phyloP scores from a whole-genome alignment of 352 stramenopile species.

The Phytophthora palmivora region DNA sequence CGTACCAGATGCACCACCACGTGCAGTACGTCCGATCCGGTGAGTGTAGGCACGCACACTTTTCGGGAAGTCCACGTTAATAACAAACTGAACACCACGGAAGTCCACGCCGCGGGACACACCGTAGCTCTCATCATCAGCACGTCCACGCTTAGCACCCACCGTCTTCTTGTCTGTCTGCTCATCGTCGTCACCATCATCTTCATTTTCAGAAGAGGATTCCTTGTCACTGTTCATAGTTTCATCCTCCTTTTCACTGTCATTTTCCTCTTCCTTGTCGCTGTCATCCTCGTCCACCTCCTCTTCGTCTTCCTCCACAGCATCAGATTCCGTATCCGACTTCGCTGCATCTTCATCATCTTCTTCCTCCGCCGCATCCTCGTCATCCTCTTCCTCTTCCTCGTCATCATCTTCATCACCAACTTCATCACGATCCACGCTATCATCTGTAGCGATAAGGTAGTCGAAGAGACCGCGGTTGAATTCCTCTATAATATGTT shows the following conservation, averaged over 20 bases:
- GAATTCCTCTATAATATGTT: conserved; percentile 97
- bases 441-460: conserved; percentile 98
- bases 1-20: conserved; percentile 95
- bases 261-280: conserved; percentile 51
- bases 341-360: conserved; percentile 43
- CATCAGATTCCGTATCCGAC: conserved; percentile 54
- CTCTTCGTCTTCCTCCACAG: conserved; percentile 54
- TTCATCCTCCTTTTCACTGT: conserved; percentile 40
- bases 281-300: conserved; percentile 55
- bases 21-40: conserved; percentile 97
- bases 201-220: conserved; percentile 75
- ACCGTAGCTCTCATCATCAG: conserved; percentile 93
- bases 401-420: conserved; percentile 70
- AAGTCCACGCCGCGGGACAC: conserved; percentile 99
- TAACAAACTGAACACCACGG: conserved; percentile 97
- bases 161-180: conserved; percentile 46
- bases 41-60: conserved; percentile 97
- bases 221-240: conserved; percentile 48
- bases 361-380: conserved; percentile 32
- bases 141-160: conserved; percentile 57
- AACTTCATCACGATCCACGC: conserved; percentile 88
- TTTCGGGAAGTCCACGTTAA: conserved; percentile 99
- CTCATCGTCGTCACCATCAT: conserved; percentile 61
- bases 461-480: conserved; percentile 99
- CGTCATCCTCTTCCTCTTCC: conserved; percentile 74